Evolutionary conservation across 2,329 filamentous ascomycete genomes (phyloP).

Genomic region (Aspergillus brasiliensis): DNA sequence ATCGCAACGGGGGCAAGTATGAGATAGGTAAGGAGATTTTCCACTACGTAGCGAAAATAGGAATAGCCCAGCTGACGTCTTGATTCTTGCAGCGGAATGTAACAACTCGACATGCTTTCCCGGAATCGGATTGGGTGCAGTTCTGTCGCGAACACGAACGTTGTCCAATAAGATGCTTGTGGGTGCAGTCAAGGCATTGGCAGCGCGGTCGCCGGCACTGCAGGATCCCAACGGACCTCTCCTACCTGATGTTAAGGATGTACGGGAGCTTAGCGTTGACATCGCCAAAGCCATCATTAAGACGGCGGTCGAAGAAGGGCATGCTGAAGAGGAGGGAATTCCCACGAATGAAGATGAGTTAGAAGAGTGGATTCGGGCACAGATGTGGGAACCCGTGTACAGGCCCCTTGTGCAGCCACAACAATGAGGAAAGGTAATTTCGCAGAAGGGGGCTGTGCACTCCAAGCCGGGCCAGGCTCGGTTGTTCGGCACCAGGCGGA

Average conservation of each 20-base stretch:
- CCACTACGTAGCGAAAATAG: not conserved
- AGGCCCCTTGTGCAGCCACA: constrained; percentile 10
- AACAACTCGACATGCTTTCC: constrained; percentile 88
- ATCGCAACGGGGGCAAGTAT: constrained; percentile 56
- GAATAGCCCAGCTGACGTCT: not conserved
- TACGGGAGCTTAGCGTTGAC: constrained; percentile 73
- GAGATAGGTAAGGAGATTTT: constrained; percentile 51
- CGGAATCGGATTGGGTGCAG: constrained; percentile 77
- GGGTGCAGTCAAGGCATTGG: constrained; percentile 73
- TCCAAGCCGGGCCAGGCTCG: not conserved
- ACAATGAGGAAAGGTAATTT: not conserved
- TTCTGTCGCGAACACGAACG: constrained; percentile 68
- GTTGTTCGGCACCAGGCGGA: not conserved
- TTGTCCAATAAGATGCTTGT: constrained; percentile 80
- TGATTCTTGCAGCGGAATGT: constrained; percentile 65
- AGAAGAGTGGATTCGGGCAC: constrained; percentile 43
- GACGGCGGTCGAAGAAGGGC: constrained; percentile 67
- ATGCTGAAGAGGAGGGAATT: constrained; percentile 67
- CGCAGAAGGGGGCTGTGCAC: not conserved
- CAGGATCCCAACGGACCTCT: constrained; percentile 66
- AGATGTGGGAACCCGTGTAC: constrained; percentile 48
- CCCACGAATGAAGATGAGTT: constrained; percentile 50
- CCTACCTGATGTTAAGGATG: constrained; percentile 73
- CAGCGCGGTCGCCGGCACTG: constrained; percentile 70
- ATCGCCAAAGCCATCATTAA: constrained; percentile 76